phyloP scores from a whole-genome alignment of 768 basidiomycete genomes.

The Lactarius deliciosus region DNA sequence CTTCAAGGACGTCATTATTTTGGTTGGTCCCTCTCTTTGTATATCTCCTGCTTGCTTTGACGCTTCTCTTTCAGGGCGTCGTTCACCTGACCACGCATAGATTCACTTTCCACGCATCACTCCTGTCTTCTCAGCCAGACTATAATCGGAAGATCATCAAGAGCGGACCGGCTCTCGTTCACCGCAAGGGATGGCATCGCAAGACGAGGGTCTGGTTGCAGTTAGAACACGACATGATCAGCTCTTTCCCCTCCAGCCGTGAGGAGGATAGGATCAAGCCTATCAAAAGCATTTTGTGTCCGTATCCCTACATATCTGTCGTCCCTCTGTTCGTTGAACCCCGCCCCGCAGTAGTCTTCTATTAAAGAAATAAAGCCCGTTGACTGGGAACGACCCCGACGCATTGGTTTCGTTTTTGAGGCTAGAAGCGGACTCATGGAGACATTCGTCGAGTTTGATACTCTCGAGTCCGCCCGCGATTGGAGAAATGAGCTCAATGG shows the following conservation, averaged over 20 bases:
- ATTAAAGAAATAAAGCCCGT: slow-evolving; percentile 46
- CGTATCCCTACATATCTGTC: slow-evolving; percentile 30
- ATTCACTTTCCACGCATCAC: slow-evolving; percentile 61
- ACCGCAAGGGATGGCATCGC: slow-evolving; percentile 45
- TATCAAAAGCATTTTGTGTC: slow-evolving; percentile 51
- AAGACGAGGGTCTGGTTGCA: slow-evolving; percentile 62
- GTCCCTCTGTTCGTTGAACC: slow-evolving; percentile 1
- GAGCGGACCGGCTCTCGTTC: slow-evolving; percentile 50
- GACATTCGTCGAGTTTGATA: slow-evolving; percentile 52
- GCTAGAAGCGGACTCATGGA: slow-evolving; percentile 32
- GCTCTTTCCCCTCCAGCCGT: slow-evolving; percentile 53
- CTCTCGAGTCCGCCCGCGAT: slow-evolving; percentile 50
- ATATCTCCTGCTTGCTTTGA: slow-evolving; percentile 22
- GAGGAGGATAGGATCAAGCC: slow-evolving; percentile 58
- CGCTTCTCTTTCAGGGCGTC: slow-evolving; percentile 43
- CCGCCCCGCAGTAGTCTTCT: slow-evolving; percentile 45
- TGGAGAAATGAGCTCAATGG: slow-evolving; percentile 52
- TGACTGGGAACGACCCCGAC: slow-evolving; percentile 47
- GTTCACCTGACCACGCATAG: slow-evolving; percentile 67
- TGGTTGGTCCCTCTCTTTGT: slow-evolving; percentile 38
- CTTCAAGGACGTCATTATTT: slow-evolving; percentile 49
- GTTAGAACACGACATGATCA: slow-evolving; percentile 58
- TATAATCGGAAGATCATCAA: slow-evolving; percentile 43
- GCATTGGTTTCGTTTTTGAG: slow-evolving; percentile 42
- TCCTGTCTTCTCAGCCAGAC: slow-evolving; percentile 47